Base-by-base conservation (phyloP, 352 stramenopile genomes). In the Phytophthora idaei region DNA sequence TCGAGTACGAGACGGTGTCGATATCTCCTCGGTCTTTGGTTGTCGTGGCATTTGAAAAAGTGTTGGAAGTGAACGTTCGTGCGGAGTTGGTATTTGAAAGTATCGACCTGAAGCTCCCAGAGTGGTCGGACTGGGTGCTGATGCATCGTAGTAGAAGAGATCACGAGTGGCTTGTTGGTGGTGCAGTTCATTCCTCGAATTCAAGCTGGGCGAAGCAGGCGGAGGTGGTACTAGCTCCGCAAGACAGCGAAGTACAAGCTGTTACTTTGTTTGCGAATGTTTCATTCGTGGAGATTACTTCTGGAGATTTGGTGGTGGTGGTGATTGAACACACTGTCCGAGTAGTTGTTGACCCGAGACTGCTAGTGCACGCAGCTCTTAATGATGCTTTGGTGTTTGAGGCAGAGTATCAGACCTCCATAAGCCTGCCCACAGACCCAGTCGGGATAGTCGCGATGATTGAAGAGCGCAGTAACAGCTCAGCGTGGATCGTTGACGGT, bases 391-490 rank as follows among this genome's bases (percentile, higher is more conserved):
- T 63, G 4, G 61, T 69, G 17, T 59, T 69, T 31, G 51, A 67
- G 49, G 49, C 57, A 27, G 57, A 65, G 32, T 67, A 64, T 53
- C 46, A 66, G 44, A 49, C 41, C 9, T 25, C 31, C 14, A 65
- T 71, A 28, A 28, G 32, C 6, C 54, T 71, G 34, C 39, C 56
- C n/a, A 57, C 64, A 49, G 64, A 71, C 29, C 57, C 57, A 31
- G 50, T 12, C 34, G 49, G 55, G 15, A 36, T 68, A 27, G 28
- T 61, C 10, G 10, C 37, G 11, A 41, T 17, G 1, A 46, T 63
- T 17, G 31, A 17, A 36, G n/a, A 55, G 36, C 53, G 12, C 21
- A 55, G n/a, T 28, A 57, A 57, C 5, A 15, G 50, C 4, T 14
- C 31, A 14, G 28, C 17, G 3, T 64, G 61, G 61, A 50, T 44